phyloP scores from a whole-genome alignment of 129 eudicot species.

The Centrapalus pauciflorus region DNA sequence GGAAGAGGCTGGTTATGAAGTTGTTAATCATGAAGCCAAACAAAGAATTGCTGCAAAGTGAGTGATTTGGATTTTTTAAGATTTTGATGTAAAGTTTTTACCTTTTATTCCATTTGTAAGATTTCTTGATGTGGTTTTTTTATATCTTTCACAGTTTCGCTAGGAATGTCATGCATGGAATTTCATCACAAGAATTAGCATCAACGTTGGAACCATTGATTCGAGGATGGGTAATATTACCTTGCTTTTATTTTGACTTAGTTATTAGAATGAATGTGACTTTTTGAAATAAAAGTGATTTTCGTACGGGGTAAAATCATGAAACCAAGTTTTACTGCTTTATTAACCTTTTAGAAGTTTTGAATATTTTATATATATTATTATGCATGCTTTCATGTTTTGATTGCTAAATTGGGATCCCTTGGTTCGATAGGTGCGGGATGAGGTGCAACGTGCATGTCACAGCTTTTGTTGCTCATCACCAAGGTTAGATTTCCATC shows the following conservation, averaged over 20 bases:
- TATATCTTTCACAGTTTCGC: slow-evolving; percentile 28
- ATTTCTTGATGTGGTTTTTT: background rate
- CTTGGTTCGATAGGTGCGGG: slow-evolving; percentile 52
- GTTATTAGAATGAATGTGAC: background rate
- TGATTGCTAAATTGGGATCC: background rate
- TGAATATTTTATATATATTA: background rate
- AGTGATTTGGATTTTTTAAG: slow-evolving; percentile 10
- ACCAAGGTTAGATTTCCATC: slow-evolving; percentile 42
- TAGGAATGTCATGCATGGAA: slow-evolving; percentile 33
- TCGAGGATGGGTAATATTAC: slow-evolving; percentile 49
- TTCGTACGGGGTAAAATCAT: background rate
- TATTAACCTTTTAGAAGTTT: background rate
- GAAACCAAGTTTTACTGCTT: background rate
- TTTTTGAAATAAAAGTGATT: background rate
- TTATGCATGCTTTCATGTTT: background rate
- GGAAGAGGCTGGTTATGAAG: slow-evolving; percentile 37
- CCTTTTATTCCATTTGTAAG: background rate
- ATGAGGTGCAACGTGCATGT: slow-evolving; percentile 51
- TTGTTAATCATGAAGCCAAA: slow-evolving; percentile 31
- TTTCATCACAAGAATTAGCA: slow-evolving; percentile 41
- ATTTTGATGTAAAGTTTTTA: background rate
- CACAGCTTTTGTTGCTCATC: slow-evolving; percentile 29
- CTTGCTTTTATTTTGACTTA: background rate
- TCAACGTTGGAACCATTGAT: slow-evolving; percentile 55
- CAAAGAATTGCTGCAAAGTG: slow-evolving; percentile 39